Conservation (phyloP, 1,284 basidiomycete species). For the Lentinula novae-zelandiae region DNA sequence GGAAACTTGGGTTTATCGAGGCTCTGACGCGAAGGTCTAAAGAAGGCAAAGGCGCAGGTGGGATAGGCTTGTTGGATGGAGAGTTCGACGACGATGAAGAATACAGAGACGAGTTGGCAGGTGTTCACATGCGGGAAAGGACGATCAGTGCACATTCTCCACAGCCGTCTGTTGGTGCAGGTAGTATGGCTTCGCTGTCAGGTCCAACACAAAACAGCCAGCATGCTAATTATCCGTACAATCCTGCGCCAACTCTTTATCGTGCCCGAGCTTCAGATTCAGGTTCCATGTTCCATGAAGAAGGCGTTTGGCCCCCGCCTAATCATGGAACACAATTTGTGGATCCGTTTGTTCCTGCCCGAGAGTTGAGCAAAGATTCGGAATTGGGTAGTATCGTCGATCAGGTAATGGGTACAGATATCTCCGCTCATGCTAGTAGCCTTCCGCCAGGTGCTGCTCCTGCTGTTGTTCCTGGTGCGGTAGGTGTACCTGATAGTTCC, state of each 20-base stretch:
- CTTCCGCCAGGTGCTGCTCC: constrained; percentile 9
- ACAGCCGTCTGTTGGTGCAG: constrained; percentile 10
- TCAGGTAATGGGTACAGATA: constrained; percentile 47
- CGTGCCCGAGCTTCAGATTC: constrained; percentile 39
- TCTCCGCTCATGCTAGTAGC: background rate
- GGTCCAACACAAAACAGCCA: background rate
- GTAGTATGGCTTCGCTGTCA: background rate
- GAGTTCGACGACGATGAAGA: constrained; percentile 36
- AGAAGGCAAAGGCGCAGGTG: constrained; percentile 41
- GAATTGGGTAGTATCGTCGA: constrained; percentile 44
- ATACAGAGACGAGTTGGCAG: constrained; percentile 5
- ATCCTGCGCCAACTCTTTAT: constrained; percentile 30
- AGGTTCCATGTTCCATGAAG: constrained; percentile 44
- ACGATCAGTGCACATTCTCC: constrained; percentile 15
- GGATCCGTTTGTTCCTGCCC: constrained; percentile 36
- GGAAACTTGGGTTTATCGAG: constrained; percentile 34
- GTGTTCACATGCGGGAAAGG: constrained; percentile 23
- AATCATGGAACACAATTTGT: constrained; percentile 34
- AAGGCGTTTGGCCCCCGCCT: constrained; percentile 48
- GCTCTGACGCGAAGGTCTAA: constrained; percentile 29
- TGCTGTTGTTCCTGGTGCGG: background rate
- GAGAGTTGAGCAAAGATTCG: constrained; percentile 22
- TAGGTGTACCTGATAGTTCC: background rate
- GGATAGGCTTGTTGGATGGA: constrained; percentile 21
- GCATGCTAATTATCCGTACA: constrained; percentile 7